Percentiles rank a stretch among this genome's conserved stretches.
Evolutionary conservation across 139 green algal species (phyloP).

Genomic region (Tetratostichococcus sp.): DNA sequence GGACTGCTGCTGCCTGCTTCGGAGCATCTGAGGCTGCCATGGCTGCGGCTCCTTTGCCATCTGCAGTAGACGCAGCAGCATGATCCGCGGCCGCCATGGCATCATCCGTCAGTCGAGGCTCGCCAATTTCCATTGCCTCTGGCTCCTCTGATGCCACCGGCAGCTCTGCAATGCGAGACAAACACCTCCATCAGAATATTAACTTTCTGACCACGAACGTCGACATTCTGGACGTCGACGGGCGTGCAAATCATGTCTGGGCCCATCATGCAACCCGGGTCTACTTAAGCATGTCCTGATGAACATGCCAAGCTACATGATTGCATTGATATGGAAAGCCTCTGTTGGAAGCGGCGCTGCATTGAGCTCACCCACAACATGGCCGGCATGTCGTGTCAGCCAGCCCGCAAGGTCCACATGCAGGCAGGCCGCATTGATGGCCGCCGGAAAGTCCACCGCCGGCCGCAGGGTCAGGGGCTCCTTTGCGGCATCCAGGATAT

Average conservation of each 20-base stretch:
- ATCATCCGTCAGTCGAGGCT: background rate
- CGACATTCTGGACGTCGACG: too few species aligned
- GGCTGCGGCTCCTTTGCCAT: background rate
- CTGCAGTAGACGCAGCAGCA: too few species aligned
- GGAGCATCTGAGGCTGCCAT: background rate
- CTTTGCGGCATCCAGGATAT: background rate
- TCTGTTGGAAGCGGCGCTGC: too few species aligned
- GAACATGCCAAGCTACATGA: too few species aligned
- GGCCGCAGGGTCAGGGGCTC: background rate
- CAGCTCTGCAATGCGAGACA: background rate
- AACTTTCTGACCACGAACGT: too few species aligned
- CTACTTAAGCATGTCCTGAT: too few species aligned
- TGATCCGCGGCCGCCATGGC: background rate
- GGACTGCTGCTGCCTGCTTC: background rate
- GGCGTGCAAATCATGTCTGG: too few species aligned
- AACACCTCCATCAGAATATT: too few species aligned
- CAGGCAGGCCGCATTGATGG: slow-evolving; percentile 18
- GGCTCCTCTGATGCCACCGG: background rate
- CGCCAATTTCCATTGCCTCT: background rate
- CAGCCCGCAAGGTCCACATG: slow-evolving; percentile 49
- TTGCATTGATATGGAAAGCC: too few species aligned
- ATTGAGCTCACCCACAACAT: background rate
- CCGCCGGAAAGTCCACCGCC: background rate
- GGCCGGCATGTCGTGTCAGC: slow-evolving; percentile 16
- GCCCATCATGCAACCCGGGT: too few species aligned